Conservation (phyloP, 2,329 filamentous ascomycete genomes). For the Fusarium redolens region DNA sequence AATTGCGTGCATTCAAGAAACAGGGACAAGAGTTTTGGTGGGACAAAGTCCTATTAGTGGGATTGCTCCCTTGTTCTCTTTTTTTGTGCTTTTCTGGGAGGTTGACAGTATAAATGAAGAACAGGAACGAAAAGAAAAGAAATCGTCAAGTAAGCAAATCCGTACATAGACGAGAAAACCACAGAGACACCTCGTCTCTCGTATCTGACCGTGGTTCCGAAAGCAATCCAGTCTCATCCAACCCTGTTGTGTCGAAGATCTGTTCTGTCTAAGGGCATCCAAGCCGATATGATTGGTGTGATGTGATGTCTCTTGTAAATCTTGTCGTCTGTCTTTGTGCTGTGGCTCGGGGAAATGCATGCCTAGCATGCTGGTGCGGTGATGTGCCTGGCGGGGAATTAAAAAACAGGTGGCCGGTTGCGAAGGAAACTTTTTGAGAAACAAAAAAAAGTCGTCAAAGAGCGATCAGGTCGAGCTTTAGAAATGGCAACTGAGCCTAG, state of each 20-base stretch:
- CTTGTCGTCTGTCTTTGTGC: background rate
- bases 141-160: background rate
- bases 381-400: background rate
- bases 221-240: slow-evolving; percentile 16
- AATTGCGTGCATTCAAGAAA: background rate
- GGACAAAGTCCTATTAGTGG: slow-evolving; percentile 18
- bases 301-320: slow-evolving; percentile 2
- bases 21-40: background rate
- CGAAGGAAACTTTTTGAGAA: background rate
- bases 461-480: background rate
- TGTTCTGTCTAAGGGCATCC: slow-evolving; percentile 13
- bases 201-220: slow-evolving; percentile 6
- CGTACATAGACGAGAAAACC: slow-evolving; percentile 11
- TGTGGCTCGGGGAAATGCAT: background rate
- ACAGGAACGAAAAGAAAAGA: background rate
- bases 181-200: slow-evolving; percentile 7
- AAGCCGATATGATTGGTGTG: background rate
- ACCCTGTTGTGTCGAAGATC: slow-evolving; percentile 9
- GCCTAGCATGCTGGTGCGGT: slow-evolving; percentile 4
- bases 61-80: slow-evolving; percentile 23
- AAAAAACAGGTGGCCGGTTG: background rate
- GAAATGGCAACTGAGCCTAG: slow-evolving; percentile 7
- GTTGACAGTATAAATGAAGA: background rate
- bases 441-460: background rate
- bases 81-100: slow-evolving; percentile 24